Evolutionary conservation across 176 grass and related monocot genomes (phyloP), one percentile per base, ranked within the genome.

Genomic region (Bonia amplexicaulis): DNA sequence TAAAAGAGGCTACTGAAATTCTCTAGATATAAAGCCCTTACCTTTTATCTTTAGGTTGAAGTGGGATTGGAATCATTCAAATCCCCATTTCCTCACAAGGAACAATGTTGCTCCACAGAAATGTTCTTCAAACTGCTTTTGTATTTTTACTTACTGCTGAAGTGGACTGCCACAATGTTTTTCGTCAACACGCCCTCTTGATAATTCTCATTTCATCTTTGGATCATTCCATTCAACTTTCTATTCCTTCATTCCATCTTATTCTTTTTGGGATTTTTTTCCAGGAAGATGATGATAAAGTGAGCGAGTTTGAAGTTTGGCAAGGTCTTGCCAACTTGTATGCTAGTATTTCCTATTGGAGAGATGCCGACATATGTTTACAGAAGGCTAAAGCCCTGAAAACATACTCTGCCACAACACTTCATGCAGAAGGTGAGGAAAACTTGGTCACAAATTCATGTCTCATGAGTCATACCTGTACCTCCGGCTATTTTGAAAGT

Each of bases 281-380:
- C 82, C 79, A 94, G 90, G 87, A 89, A 27, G 33, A 79, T 27
- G 85, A 93, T 64, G 57, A 82, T 73, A 93, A 91, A 80, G 93
- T 94, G 26, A 96, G 86, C 13, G 97, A 99, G 74, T 89, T 96
- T 86, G 96, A 99, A 91, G 93, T 99, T 63, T 99, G 96, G 96
- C 96, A 96, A 85, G 96, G 92, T 91, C 96, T 99, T 87, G 90
- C 91, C 41, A 96, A 94, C 84, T 62, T 99, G 54, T 99, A 99
- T 73, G 89, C 93, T 23, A 89, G 91, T 88, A 88, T 99, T 88
- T 93, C 93, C 0, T 93, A 96, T 82, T 94, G 88, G 90, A 91
- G 87, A 89, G 93, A 99, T 86, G 93, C 93, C 9, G 81, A 94
- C 85, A 83, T 99, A 85, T 99, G 96, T 89, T 96, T 99, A 89